These are phyloP conservation scores for Aciculosporium take DNA, from an alignment of 2,329 filamentous ascomycete species.

Conservation along the genomic window DNA sequence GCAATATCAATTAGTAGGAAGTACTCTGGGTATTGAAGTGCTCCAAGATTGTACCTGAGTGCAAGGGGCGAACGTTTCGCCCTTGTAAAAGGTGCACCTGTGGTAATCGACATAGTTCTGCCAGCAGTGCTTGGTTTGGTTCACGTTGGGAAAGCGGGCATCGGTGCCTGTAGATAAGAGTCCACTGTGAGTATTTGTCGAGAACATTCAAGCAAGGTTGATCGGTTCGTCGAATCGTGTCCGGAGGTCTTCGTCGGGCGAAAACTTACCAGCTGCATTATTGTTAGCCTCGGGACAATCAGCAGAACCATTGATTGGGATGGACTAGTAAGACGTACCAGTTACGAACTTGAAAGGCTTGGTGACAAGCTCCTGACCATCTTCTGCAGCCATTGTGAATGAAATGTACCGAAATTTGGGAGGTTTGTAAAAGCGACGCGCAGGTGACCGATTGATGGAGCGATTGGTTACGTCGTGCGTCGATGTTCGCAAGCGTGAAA, in stretches of 20 bases:
- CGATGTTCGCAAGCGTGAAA: conserved; percentile 23
- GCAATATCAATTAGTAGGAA: not conserved
- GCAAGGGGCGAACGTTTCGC: conserved; percentile 96
- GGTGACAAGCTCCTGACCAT: conserved; percentile 62
- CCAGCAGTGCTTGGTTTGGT: conserved; percentile 99
- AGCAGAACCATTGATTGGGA: conserved; percentile 22
- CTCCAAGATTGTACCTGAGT: conserved; percentile 54
- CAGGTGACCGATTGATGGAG: conserved; percentile 13
- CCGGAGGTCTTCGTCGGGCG: conserved; percentile 9
- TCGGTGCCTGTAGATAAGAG: conserved; percentile 60
- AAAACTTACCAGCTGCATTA: conserved; percentile 29
- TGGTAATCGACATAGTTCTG: conserved; percentile 99
- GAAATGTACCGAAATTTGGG: conserved; percentile 18
- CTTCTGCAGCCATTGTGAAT: conserved; percentile 77
- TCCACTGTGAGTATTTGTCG: conserved; percentile 6
- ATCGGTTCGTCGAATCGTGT: conserved; percentile 12
- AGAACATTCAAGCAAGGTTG: conserved; percentile 13
- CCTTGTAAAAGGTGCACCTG: conserved; percentile 98
- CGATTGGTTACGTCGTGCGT: conserved; percentile 10
- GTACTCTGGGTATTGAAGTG: not conserved
- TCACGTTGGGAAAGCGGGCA: conserved; percentile 96
- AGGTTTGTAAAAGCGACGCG: conserved; percentile 6
- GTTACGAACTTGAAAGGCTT: conserved; percentile 99
- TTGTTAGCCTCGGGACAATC: conserved; percentile 27
- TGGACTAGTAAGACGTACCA: conserved; percentile 49